These are phyloP conservation scores for Nothophaeocryptopus gaeumannii DNA, from an alignment of 2,329 filamentous ascomycete species.

Conservation along the genomic window DNA sequence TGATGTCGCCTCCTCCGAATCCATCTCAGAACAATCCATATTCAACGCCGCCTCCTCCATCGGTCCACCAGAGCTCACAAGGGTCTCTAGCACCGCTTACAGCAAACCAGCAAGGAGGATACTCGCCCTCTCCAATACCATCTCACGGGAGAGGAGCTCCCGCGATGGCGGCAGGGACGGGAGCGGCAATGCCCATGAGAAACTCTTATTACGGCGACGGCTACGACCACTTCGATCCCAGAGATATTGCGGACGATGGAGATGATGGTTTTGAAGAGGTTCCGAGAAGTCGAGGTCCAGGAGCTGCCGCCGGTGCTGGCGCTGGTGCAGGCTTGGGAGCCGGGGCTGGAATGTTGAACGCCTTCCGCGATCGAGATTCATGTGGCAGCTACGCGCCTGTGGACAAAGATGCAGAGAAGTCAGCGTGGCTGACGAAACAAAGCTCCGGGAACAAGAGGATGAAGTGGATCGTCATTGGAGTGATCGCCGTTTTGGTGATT, in stretches of 20 bases:
- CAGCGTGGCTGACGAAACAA: constrained; percentile 61
- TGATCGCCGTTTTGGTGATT: constrained; percentile 64
- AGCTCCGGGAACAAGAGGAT: constrained; percentile 62
- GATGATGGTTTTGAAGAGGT: constrained; percentile 72
- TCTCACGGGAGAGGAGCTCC: constrained; percentile 9
- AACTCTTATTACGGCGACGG: constrained; percentile 28
- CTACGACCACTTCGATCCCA: constrained; percentile 60
- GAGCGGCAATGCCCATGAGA: constrained; percentile 13
- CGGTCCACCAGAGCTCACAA: constrained; percentile 22
- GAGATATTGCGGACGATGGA: constrained; percentile 79
- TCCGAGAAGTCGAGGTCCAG: constrained; percentile 22
- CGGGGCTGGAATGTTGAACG: constrained; percentile 40
- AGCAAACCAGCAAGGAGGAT: constrained; percentile 11
- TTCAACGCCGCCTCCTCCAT: constrained; percentile 13
- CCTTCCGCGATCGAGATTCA: constrained; percentile 30
- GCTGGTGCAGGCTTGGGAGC: constrained; percentile 32
- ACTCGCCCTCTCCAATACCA: constrained; percentile 17
- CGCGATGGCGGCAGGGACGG: constrained; percentile 10
- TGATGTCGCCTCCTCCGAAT: constrained; percentile 24
- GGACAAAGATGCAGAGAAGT: constrained; percentile 56
- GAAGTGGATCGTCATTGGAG: constrained; percentile 65
- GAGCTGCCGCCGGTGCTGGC: constrained; percentile 41
- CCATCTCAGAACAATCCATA: constrained; percentile 14
- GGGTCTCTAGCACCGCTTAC: constrained; percentile 29
- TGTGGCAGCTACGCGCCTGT: constrained; percentile 58